Conservation (phyloP, 176 grass and related monocot genomes). For the Tuctoria greenei region DNA sequence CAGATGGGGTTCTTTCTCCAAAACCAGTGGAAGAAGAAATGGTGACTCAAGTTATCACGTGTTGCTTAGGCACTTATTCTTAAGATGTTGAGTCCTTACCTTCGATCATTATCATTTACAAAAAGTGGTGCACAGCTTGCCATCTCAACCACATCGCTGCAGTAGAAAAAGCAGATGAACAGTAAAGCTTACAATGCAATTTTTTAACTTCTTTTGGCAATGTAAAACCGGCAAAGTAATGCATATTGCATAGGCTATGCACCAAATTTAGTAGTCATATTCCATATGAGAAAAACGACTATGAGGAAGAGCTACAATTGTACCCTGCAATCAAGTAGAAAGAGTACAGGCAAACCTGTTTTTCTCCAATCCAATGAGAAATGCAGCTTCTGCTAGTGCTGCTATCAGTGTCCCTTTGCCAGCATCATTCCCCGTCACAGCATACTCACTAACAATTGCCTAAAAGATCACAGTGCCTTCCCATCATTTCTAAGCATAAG, state of each 20-base stretch:
- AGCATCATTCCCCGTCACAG: constrained; percentile 75
- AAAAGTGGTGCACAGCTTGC: constrained; percentile 89
- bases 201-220: not conserved
- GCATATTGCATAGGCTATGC: not conserved
- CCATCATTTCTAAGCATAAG: not conserved
- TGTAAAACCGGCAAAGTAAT: not conserved
- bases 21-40: not conserved
- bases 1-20: not conserved
- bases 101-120: constrained; percentile 80
- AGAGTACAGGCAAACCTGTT: constrained; percentile 66
- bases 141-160: constrained; percentile 85
- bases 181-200: constrained; percentile 11
- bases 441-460: constrained; percentile 94
- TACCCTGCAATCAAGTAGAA: not conserved
- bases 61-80: not conserved
- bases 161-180: constrained; percentile 26
- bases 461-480: constrained; percentile 24
- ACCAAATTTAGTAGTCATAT: too few relatives aligned
- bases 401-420: constrained; percentile 84
- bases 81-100: constrained; percentile 22
- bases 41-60: not conserved
- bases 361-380: constrained; percentile 85
- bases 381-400: constrained; percentile 85
- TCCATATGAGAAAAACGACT: not conserved
- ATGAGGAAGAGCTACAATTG: not conserved